Conservation (phyloP, 805 yeast genomes). For the Phaffomyces opuntiae region DNA sequence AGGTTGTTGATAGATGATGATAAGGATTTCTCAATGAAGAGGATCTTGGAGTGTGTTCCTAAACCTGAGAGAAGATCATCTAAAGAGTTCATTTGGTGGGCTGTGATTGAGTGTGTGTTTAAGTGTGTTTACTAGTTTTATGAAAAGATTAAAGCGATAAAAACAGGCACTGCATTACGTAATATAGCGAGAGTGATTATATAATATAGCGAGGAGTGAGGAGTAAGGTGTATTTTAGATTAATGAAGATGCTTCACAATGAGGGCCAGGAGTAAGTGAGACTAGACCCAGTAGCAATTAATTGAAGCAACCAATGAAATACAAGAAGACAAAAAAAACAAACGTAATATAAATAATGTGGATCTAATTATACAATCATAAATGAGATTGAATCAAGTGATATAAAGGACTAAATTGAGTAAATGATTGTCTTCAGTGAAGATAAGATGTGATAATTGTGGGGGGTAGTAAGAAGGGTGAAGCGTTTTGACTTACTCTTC, state of each 20-base stretch:
- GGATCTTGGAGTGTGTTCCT: constrained; percentile 27
- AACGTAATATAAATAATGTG: constrained; percentile 1
- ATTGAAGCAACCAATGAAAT: too few species aligned
- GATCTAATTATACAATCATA: not conserved
- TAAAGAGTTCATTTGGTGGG: not conserved
- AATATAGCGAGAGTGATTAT: not conserved
- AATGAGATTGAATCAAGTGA: not conserved
- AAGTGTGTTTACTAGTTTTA: not conserved
- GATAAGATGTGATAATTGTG: too few species aligned
- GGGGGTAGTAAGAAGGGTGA: not conserved
- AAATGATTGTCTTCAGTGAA: too few species aligned
- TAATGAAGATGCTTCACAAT: too few species aligned
- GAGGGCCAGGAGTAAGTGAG: too few species aligned
- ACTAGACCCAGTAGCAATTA: too few species aligned
- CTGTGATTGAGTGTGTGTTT: not conserved
- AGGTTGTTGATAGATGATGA: constrained; percentile 45
- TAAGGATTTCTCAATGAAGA: constrained; percentile 35
- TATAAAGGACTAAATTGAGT: too few species aligned
- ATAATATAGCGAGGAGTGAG: too few species aligned
- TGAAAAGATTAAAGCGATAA: too few species aligned
- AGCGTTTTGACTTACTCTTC: constrained; percentile 3
- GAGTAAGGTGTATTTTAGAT: too few species aligned
- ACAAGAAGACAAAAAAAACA: not conserved
- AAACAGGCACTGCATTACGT: not conserved
- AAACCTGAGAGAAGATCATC: constrained; percentile 8